These are phyloP conservation scores for Simplicillium sp. DNA, from an alignment of 2,329 filamentous ascomycete species.

Conservation along the genomic window DNA sequence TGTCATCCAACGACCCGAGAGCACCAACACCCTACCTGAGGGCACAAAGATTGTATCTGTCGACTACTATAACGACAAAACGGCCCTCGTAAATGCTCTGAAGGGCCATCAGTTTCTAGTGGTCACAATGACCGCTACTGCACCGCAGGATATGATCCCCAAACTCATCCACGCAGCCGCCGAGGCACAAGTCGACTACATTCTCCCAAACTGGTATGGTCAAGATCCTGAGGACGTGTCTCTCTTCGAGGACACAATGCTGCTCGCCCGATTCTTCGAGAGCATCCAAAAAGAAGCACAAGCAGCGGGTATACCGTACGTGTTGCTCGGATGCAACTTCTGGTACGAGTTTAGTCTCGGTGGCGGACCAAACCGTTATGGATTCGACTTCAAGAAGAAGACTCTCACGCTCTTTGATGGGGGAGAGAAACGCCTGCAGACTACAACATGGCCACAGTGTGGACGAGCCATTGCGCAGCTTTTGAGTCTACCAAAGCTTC, in stretches of 20 bases:
- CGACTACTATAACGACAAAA: slow-evolving; percentile 30
- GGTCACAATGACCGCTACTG: slow-evolving; percentile 37
- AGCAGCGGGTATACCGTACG: slow-evolving; percentile 28
- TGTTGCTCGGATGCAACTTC: slow-evolving; percentile 41
- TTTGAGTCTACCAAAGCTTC: slow-evolving; percentile 33
- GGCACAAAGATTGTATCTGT: slow-evolving; percentile 31
- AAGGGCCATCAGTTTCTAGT: slow-evolving; percentile 44
- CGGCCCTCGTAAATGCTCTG: slow-evolving; percentile 37
- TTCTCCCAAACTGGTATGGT: slow-evolving; percentile 47
- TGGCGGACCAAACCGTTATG: slow-evolving; percentile 24
- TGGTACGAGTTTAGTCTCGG: slow-evolving; percentile 45
- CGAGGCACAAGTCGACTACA: slow-evolving; percentile 41
- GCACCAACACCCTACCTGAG: slow-evolving; percentile 28
- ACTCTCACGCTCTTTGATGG: slow-evolving; percentile 40
- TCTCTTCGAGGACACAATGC: slow-evolving; percentile 18
- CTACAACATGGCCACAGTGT: slow-evolving; percentile 46
- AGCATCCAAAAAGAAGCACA: slow-evolving; percentile 26
- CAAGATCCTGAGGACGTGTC: slow-evolving; percentile 35
- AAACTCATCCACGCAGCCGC: slow-evolving; percentile 46
- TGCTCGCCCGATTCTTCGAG: slow-evolving; percentile 12
- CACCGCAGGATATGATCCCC: slow-evolving; percentile 32
- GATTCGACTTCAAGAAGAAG: slow-evolving; percentile 35
- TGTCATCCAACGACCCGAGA: slow-evolving; percentile 35
- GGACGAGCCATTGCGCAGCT: slow-evolving; percentile 41
- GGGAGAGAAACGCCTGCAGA: slow-evolving; percentile 40